Evolutionary conservation across 169 alveolate species (phyloP), one percentile per base, ranked within the genome.

Genomic region (Babesia sp.): DNA sequence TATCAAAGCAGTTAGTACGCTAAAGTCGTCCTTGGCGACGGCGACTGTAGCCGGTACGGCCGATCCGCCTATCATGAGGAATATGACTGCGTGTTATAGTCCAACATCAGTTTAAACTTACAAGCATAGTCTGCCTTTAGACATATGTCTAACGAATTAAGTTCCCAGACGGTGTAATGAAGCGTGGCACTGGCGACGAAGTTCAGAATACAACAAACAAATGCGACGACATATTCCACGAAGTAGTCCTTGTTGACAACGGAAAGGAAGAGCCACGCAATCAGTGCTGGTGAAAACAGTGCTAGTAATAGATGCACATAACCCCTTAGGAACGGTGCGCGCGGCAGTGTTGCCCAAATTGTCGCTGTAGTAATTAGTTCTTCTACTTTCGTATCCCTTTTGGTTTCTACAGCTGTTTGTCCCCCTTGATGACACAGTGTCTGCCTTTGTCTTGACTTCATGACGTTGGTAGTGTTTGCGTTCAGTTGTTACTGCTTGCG

Each of bases 21-120:
- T 37, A 44, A 69, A 37, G 66, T 74, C 66, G 31, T 71, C 66
- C 46, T 46, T 84, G 44, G 75, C 61, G n/a, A 53, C 42, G 44
- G 74, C 59, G 20, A 71, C 53, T 6, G 74, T 53, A 18, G 71
- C 59, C 8, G 93, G 93, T 24, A 83, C 18, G 31, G 72, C 81
- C 36, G 91, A 75, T 6, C 90, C 91, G 54, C 93, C 90, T 14
- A 88, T 84, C 91, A 88, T 88, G 71, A 88, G 69, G 41, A 88
- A 88, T 36, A 88, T 88, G 26, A 84, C 93, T 51, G 83, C 60
- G 57, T 60, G 77, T 57, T 54, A 63, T 28, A 61, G 34, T 48
- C 48, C 68, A 34, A 53, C 64, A 53, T 55, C 60, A 18, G 39
- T 20, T 18, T 45, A 46, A 45, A 57, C 85, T 31, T 39, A 54